Conservation (phyloP, 1,284 basidiomycete genomes). For the Blastosporella zonata region DNA sequence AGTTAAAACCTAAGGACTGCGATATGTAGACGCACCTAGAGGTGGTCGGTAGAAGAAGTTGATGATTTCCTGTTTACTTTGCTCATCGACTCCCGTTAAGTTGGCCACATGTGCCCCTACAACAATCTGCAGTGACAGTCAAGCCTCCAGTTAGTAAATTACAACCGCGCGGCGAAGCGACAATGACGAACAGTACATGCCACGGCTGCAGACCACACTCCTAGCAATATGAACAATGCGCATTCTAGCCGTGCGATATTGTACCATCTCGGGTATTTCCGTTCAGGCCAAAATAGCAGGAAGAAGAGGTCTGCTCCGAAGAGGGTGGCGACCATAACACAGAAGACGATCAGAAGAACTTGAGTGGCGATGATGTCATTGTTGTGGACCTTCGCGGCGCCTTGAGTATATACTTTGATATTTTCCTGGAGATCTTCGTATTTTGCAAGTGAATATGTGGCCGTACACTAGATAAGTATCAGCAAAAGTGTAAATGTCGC, state of each 20-base stretch:
- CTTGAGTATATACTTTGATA: constrained; percentile 20
- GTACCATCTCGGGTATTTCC: constrained; percentile 31
- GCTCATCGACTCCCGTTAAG: constrained; percentile 25
- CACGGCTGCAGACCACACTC: constrained; percentile 26
- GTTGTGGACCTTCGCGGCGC: constrained; percentile 26
- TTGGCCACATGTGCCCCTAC: constrained; percentile 22
- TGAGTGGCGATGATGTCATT: constrained; percentile 28
- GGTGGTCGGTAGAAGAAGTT: constrained; percentile 26
- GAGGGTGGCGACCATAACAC: constrained; percentile 31
- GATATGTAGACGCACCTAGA: constrained; percentile 20
- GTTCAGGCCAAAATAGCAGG: constrained; percentile 30
- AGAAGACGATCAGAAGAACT: constrained; percentile 31
- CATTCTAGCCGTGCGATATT: constrained; percentile 20
- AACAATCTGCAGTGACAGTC: constrained; percentile 22
- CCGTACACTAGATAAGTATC: constrained; percentile 24
- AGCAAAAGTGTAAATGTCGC: not conserved
- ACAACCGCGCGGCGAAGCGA: not conserved
- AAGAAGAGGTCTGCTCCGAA: constrained; percentile 36
- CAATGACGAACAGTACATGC: constrained; percentile 29
- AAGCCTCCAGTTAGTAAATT: not conserved
- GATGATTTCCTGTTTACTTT: constrained; percentile 16
- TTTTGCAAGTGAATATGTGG: constrained; percentile 33
- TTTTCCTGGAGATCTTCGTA: constrained; percentile 29
- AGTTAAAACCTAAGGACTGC: not conserved
- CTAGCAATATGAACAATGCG: constrained; percentile 26